Evolutionary conservation across 2,329 filamentous ascomycete species (phyloP).

Genomic region (Penicillium sp.): DNA sequence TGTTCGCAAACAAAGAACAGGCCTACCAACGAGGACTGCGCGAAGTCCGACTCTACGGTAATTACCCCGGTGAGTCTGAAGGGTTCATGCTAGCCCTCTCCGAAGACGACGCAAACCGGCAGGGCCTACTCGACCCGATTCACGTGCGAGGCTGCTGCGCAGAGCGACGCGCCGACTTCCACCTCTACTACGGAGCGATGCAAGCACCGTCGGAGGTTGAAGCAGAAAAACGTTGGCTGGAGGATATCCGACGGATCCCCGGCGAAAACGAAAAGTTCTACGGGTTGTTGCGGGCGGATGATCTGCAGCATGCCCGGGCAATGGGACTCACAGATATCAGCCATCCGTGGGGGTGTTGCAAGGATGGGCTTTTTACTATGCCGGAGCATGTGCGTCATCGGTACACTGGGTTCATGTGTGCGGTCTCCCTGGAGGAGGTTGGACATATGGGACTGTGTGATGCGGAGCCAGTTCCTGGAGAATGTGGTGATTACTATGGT

Average conservation of each 20-base stretch:
- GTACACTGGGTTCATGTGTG: conserved; percentile 3
- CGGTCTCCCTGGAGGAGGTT: neutral
- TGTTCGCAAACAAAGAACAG: neutral
- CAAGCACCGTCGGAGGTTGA: neutral
- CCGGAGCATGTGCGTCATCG: neutral
- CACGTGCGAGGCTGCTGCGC: conserved; percentile 3
- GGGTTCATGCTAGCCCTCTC: conserved; percentile 2
- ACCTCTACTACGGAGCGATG: conserved; percentile 1
- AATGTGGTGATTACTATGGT: conserved; percentile 3
- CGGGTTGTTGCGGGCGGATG: conserved; percentile 3
- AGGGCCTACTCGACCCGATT: neutral
- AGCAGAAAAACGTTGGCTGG: neutral
- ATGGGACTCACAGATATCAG: neutral
- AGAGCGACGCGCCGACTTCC: neutral
- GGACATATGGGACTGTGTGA: neutral
- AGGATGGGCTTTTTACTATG: neutral
- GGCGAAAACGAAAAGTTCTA: neutral
- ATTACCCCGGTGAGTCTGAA: neutral
- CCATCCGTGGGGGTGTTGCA: conserved; percentile 6
- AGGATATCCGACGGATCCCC: conserved; percentile 1
- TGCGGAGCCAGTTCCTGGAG: neutral
- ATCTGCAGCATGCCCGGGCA: neutral
- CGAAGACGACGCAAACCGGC: neutral
- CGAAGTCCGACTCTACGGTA: neutral
- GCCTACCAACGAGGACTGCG: neutral